These are phyloP conservation scores for Kodamaea suecica DNA, from an alignment of 1,139 yeast species.

Conservation along the genomic window DNA sequence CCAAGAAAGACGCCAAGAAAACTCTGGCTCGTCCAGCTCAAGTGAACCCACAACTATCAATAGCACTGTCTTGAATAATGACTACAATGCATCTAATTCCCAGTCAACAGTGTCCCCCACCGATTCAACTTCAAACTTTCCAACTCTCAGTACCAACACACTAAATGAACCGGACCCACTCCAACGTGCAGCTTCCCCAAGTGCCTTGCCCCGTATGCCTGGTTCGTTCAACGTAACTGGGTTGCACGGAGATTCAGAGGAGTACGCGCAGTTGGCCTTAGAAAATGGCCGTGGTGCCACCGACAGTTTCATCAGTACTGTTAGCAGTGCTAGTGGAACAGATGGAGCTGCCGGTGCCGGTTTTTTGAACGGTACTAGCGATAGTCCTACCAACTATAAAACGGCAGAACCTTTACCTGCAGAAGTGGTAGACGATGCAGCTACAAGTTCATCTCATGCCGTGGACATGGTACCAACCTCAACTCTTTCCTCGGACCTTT, in stretches of 20 bases:
- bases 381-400: not conserved
- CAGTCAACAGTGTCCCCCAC: not conserved
- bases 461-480: slow-evolving; percentile 1
- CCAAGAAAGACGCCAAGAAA: slow-evolving; percentile 1
- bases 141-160: slow-evolving; percentile 1
- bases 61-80: too few relatives aligned
- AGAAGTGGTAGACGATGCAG: not conserved
- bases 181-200: slow-evolving; percentile 1
- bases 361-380: not conserved
- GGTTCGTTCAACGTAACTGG: slow-evolving; percentile 61
- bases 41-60: too few relatives aligned
- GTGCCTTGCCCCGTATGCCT: slow-evolving; percentile 53
- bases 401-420: not conserved
- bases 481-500: not conserved
- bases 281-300: not conserved
- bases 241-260: slow-evolving; percentile 26
- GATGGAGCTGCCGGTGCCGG: slow-evolving; percentile 1
- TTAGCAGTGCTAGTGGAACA: slow-evolving; percentile 6
- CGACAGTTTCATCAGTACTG: slow-evolving; percentile 1
- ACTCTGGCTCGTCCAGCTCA: not conserved
- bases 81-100: not conserved
- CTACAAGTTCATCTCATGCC: slow-evolving; percentile 1
- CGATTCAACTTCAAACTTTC: not conserved
- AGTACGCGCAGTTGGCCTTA: slow-evolving; percentile 21
- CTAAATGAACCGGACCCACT: slow-evolving; percentile 5